These are phyloP conservation scores for Yamadazyma atlantica DNA, from an alignment of 1,139 yeast genomes.

Conservation along the genomic window DNA sequence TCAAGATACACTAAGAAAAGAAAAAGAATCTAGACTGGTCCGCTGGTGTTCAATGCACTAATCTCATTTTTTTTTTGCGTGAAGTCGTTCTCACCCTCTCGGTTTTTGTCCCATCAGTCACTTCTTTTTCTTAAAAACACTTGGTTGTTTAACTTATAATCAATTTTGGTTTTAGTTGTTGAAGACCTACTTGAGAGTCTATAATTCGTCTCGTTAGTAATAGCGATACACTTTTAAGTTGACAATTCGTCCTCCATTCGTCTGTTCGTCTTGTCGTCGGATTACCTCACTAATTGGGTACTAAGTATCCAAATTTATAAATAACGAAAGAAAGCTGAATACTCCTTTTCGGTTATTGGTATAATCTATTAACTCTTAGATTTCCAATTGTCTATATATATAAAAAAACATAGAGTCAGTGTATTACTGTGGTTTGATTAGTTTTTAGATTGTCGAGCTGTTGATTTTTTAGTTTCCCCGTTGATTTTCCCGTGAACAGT, in stretches of 20 bases:
- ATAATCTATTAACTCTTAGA: too few relatives aligned
- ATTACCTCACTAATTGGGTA: neutral
- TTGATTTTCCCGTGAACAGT: neutral
- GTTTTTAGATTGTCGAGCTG: neutral
- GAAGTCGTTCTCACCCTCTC: slow-evolving; percentile 1
- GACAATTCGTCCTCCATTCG: neutral
- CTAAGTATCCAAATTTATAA: too few relatives aligned
- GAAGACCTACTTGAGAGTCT: neutral
- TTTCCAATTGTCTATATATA: too few relatives aligned
- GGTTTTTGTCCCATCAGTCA: neutral
- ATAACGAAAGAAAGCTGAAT: too few relatives aligned
- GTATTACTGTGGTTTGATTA: too few relatives aligned
- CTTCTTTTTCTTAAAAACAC: neutral
- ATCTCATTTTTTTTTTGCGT: neutral
- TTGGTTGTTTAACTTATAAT: neutral
- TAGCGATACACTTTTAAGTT: neutral
- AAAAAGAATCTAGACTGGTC: neutral
- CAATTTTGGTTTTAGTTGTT: neutral
- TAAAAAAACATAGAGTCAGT: too few relatives aligned
- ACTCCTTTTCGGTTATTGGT: too few relatives aligned
- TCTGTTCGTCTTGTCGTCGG: neutral
- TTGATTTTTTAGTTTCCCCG: neutral
- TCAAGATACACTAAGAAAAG: neutral
- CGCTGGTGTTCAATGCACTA: neutral
- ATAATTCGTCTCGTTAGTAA: neutral